Conservation (phyloP, 495 filamentous ascomycete species). For the Penicillium ochrochloron region DNA sequence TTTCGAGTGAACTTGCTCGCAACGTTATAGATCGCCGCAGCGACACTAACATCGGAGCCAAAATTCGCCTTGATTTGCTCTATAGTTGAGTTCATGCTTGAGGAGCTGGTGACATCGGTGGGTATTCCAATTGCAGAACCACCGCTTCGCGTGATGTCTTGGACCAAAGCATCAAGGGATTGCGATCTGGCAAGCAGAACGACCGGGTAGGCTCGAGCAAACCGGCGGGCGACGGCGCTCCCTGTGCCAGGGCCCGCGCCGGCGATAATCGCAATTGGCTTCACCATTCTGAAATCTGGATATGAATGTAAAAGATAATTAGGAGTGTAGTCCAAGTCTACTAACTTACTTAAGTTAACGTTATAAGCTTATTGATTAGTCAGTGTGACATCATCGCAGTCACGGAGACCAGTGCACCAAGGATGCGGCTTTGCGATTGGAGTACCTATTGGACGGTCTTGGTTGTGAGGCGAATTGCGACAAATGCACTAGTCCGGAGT, state of each 20-base stretch:
- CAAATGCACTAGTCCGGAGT: no score
- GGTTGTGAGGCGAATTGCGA: no score
- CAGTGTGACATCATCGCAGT: constrained; percentile 36
- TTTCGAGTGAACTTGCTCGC: constrained; percentile 61
- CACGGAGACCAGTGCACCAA: no score
- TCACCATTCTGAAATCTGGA: neutral
- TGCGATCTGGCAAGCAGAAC: constrained; percentile 60
- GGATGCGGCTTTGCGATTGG: no score
- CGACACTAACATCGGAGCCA: constrained; percentile 38
- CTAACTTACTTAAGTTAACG: no score
- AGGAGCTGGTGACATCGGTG: constrained; percentile 60
- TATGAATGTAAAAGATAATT: neutral
- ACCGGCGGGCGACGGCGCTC: constrained; percentile 54
- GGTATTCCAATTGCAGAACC: constrained; percentile 69
- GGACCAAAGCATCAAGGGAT: neutral
- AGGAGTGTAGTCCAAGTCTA: no score
- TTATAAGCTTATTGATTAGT: no score
- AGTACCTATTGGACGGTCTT: no score
- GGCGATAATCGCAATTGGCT: constrained; percentile 53
- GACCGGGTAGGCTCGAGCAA: constrained; percentile 67
- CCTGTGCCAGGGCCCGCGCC: constrained; percentile 63
- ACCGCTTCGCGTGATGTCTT: constrained; percentile 63
- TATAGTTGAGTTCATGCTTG: constrained; percentile 60
- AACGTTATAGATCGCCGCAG: constrained; percentile 75
- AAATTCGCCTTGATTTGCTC: constrained; percentile 51